Base-by-base conservation (phyloP, 2,329 filamentous ascomycete genomes). In the Ascochyta pisi region DNA sequence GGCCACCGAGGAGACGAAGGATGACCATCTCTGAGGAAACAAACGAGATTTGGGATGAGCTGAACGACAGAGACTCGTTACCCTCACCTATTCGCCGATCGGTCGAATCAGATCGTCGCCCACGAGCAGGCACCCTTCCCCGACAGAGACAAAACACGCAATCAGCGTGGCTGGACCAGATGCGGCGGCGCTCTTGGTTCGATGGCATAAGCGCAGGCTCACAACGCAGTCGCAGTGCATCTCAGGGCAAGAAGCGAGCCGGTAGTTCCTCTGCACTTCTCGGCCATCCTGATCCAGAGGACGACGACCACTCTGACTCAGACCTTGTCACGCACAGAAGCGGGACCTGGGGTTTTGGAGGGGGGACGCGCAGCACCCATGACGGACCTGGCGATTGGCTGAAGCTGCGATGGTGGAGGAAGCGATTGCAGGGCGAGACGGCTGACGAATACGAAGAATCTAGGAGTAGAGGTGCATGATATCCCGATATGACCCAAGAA, bases 41-140 rank as follows among this genome's bases (percentile, higher is more conserved):
- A 1, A 87, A 86, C 33, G 90, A 95, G 65, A 95, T 96, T 29
- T 96, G 92, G 92, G 90, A 87, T 52, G 92, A 96, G 72, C 82
- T 96, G 13, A 89, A 95, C 69, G 92, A 96, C 66, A 64, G 70
- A 42, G 70, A 73, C 15, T 62, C 63, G 22, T 29, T 70, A 0
- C 66, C 65, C 10, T 71, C 70, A 10, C 70, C 69, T 31, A 61
- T 64, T 12, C 61, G 64, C 51, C 69, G 64, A 50, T 74, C 72
- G 2, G 62, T 57, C n/a, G 70, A 74, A 40, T 39, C 70, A 24
- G 69, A 71, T 29, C 63, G 66, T 34, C 62, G 70, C 40, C 70
- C 69, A 16, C 63, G 73, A 48, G 71, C 71, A n/a, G 72, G 73
- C 5, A 75, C 72, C 0, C 41, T 75, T 19, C 68, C 70, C 12